Base-by-base conservation (phyloP, 805 yeast species). In the Kazachstania viticola region DNA sequence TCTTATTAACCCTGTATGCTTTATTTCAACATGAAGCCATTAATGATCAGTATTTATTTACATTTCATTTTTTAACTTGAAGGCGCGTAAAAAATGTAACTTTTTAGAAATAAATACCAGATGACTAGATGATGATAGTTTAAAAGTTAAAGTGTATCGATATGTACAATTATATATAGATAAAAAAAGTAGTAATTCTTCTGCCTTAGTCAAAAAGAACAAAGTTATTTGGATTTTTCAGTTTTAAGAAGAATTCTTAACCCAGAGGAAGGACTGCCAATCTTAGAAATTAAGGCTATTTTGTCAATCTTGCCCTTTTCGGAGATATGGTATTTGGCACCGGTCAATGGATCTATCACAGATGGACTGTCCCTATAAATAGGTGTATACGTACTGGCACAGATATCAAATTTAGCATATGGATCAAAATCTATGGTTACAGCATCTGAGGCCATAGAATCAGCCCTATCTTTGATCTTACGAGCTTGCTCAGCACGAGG, bases 181-280 rank as follows among this genome's bases (percentile, higher is more conserved):
- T n/a, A n/a, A n/a, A n/a, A n/a, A n/a, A n/a, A n/a, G n/a, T n/a
- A n/a, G n/a, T n/a, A n/a, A n/a, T n/a, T n/a, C n/a, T n/a, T n/a
- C n/a, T n/a, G n/a, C n/a, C n/a, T n/a, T n/a, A n/a, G n/a, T n/a
- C n/a, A n/a, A n/a, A n/a, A n/a, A n/a, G n/a, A n/a, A n/a, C n/a
- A n/a, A n/a, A n/a, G n/a, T n/a, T n/a, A n/a, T n/a, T n/a, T n/a
- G n/a, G n/a, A n/a, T n/a, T n/a, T n/a, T n/a, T n/a, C n/a, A n/a
- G n/a, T n/a, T n/a, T n/a, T n/a, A n/a, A 46, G 36, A 34, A 49
- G 59, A 17, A 63, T 54, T 53, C 93, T 75, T 49, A 88, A 68
- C 15, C 97, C 97, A 9, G 95, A 79, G 9, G 94, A 91, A 14
- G 91, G 82, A 12, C 88, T 84, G 14, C 98, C 99, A 41, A 91